phyloP scores from a whole-genome alignment of 192 early-diverging fungal species.

The Paraglomus brasilianum region DNA sequence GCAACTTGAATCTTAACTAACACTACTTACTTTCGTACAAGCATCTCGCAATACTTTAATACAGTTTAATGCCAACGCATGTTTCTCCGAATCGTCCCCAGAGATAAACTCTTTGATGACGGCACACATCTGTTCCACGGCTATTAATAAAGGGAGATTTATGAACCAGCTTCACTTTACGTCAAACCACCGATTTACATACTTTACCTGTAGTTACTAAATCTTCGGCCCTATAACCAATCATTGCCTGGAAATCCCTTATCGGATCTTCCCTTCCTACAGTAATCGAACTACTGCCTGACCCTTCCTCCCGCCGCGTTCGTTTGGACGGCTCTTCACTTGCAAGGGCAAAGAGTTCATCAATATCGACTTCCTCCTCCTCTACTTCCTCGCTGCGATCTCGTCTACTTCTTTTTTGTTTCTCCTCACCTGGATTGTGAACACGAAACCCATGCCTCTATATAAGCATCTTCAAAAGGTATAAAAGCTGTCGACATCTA shows the following conservation, averaged over 20 bases:
- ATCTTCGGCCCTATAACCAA: slow-evolving; percentile 50
- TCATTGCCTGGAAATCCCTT: slow-evolving; percentile 60
- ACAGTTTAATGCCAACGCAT: slow-evolving; percentile 57
- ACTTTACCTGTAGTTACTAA: slow-evolving; percentile 50
- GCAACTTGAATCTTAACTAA: no score
- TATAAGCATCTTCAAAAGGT: background rate
- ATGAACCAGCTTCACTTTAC: background rate
- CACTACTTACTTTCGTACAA: background rate
- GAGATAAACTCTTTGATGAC: slow-evolving; percentile 35
- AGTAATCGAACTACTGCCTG: slow-evolving; percentile 22
- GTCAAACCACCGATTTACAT: background rate
- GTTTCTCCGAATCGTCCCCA: slow-evolving; percentile 14
- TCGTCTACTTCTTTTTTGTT: slow-evolving; percentile 36
- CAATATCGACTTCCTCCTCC: slow-evolving; percentile 7
- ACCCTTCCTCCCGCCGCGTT: slow-evolving; percentile 27
- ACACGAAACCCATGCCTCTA: background rate
- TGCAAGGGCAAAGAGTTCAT: slow-evolving; percentile 28
- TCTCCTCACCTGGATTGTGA: slow-evolving; percentile 31
- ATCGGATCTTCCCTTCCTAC: slow-evolving; percentile 58
- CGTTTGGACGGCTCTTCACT: slow-evolving; percentile 26
- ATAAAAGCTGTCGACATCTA: background rate
- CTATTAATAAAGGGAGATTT: slow-evolving; percentile 37
- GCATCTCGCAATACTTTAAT: slow-evolving; percentile 48
- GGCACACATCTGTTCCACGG: slow-evolving; percentile 52
- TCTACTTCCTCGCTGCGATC: slow-evolving; percentile 23